Base-by-base conservation (phyloP, 768 basidiomycete genomes). In the Lepiota venenata region DNA sequence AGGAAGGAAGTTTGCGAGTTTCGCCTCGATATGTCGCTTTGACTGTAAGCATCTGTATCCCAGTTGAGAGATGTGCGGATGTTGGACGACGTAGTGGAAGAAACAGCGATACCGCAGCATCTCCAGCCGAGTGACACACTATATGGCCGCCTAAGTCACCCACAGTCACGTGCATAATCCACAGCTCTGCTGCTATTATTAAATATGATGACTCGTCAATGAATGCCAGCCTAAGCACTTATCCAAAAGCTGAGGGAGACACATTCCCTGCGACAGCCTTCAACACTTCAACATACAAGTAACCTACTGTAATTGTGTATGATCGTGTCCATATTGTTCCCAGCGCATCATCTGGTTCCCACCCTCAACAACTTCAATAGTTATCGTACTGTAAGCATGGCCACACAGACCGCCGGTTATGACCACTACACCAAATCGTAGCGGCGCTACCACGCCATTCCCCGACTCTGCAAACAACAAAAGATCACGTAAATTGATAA, bases 1-100 rank as follows among this genome's bases (percentile, higher is more conserved):
- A 57, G 58, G 89, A 87, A 2, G 79, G 71, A 60, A 88, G 75
- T 60, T 80, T 88, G 61, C 89, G 81, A 53, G 82, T 88, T 66
- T 91, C 86, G 27, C 72, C 70, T 51, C 78, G 73, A 66, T 88
- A 90, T 18, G 86, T 87, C n/a, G 83, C 87, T 70, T 91, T 91
- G 64, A 91, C 79, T 53, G 82, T 81, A 74, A 90, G 89, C 81
- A 85, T 84, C 70, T 74, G 68, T 60, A 59, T 35, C 22, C 66
- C 60, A 60, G 58, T 58, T 64, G 59, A 56, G 58, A 32, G 32
- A 9, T 32, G 32, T 11, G 52, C 56, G 59, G 53, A 59, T 47
- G 47, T 50, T 52, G 10, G 10, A 57, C 60, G 61, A 60, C 52
- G 47, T 39, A 27, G 42, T 50, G 39, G 52, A 47, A 32, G 35